Percentiles rank a stretch among this genome's conserved stretches.
phyloP scores from a whole-genome alignment of 176 grass and related monocot species.

The Miscanthus lutarioriparius region DNA sequence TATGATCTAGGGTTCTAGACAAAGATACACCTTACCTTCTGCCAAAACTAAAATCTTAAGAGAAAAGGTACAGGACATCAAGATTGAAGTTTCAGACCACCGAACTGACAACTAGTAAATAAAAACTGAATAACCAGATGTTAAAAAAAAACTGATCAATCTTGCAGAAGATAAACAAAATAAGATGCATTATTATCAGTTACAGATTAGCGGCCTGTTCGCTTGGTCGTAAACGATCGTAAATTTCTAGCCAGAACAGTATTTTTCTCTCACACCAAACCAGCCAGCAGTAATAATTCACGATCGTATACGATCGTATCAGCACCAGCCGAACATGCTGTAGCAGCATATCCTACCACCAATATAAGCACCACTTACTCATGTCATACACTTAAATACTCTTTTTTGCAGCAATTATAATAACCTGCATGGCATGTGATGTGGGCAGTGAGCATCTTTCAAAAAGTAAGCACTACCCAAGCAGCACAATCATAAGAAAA shows the following conservation, averaged over 20 bases:
- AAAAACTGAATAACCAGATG: neutral
- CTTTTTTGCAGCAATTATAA: neutral
- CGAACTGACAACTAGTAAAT: slow-evolving; percentile 17
- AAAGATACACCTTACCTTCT: neutral
- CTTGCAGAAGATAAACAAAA: neutral
- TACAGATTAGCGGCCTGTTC: no score
- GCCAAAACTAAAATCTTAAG: neutral
- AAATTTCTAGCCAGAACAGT: no score
- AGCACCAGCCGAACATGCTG: no score
- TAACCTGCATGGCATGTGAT: slow-evolving; percentile 26
- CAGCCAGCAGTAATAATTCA: no score
- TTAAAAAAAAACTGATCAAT: neutral
- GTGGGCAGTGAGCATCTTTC: slow-evolving; percentile 24
- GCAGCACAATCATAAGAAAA: slow-evolving; percentile 23
- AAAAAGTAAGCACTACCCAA: slow-evolving; percentile 17
- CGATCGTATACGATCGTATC: no score
- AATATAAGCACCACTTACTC: slow-evolving; percentile 11
- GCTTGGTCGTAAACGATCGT: no score
- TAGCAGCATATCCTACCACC: slow-evolving; percentile 30
- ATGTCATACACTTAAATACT: slow-evolving; percentile 1
- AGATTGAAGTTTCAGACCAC: neutral
- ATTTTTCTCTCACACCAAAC: no score
- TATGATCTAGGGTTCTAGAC: neutral
- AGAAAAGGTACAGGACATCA: neutral
- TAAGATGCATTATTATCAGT: slow-evolving; percentile 10